phyloP scores from a whole-genome alignment of 2,329 filamentous ascomycete genomes.

The Simplicillium aogashimaense region DNA sequence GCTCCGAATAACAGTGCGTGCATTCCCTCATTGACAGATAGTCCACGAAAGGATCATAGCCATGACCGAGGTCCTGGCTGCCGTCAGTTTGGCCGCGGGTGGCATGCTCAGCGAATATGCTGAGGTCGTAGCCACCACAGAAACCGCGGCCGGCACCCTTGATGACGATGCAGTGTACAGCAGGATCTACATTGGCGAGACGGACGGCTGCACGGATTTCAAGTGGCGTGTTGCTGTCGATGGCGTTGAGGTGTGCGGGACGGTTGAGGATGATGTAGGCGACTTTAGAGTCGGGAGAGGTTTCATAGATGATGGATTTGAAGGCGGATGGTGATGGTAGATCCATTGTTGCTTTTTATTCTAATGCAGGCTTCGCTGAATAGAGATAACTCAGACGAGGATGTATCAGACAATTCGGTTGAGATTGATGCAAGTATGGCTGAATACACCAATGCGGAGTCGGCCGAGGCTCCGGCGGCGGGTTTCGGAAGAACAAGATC shows the following conservation, averaged over 20 bases:
- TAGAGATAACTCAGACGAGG: too few relatives aligned
- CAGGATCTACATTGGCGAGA: constrained; percentile 6
- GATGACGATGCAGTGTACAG: constrained; percentile 8
- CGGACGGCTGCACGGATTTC: constrained; percentile 7
- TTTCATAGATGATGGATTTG: constrained; percentile 6
- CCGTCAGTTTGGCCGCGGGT: constrained; percentile 7
- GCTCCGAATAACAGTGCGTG: constrained; percentile 7
- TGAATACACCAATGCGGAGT: too few relatives aligned
- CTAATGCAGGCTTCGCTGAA: too few relatives aligned
- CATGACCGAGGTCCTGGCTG: constrained; percentile 6
- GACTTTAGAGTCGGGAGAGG: constrained; percentile 7
- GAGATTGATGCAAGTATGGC: too few relatives aligned
- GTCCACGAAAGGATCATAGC: constrained; percentile 8
- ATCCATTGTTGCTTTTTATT: too few relatives aligned
- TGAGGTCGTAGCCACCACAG: constrained; percentile 9
- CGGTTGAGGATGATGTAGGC: constrained; percentile 9
- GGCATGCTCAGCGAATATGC: constrained; percentile 5
- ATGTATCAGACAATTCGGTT: too few relatives aligned
- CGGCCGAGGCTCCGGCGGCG: too few relatives aligned
- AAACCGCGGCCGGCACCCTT: constrained; percentile 7
- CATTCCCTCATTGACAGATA: constrained; percentile 7
- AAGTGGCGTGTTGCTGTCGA: constrained; percentile 5
- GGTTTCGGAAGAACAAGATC: too few relatives aligned
- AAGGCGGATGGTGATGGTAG: not conserved
- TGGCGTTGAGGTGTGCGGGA: constrained; percentile 8